Conservation (phyloP, 441 rosid species). For the Aleurites moluccanus region DNA sequence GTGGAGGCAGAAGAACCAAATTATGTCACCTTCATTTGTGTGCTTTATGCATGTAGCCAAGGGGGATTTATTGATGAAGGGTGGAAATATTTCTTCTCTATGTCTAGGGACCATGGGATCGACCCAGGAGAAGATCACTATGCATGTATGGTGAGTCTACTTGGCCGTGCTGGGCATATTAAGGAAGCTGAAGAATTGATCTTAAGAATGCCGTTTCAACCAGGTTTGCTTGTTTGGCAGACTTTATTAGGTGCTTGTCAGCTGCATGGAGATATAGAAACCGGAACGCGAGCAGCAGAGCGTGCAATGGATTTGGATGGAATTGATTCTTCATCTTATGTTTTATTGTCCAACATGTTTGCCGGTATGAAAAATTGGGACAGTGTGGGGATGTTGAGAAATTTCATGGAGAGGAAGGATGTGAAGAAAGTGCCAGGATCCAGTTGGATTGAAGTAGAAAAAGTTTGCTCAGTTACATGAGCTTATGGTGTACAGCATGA, state of each 20-base stretch:
- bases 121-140: constrained; percentile 54
- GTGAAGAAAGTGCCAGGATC: constrained; percentile 55
- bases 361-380: constrained; percentile 53
- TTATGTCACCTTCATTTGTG: constrained; percentile 49
- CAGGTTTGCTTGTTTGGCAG: constrained; percentile 54
- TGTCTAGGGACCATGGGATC: constrained; percentile 42
- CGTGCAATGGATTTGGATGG: constrained; percentile 36
- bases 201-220: constrained; percentile 40
- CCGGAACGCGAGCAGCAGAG: constrained; percentile 44
- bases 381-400: constrained; percentile 42
- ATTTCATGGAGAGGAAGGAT: constrained; percentile 41
- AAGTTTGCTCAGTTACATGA: not conserved
- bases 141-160: constrained; percentile 50
- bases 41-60: constrained; percentile 61
- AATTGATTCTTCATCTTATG: constrained; percentile 46
- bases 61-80: constrained; percentile 61
- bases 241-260: constrained; percentile 50
- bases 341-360: constrained; percentile 48
- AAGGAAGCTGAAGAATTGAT: constrained; percentile 55
- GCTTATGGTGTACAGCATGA: not conserved
- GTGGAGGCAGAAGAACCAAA: constrained; percentile 39
- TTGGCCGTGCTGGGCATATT: constrained; percentile 45
- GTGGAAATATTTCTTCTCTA: constrained; percentile 38
- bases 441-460: constrained; percentile 44
- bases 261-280: constrained; percentile 50